These are phyloP conservation scores for Aspergillus neoniger DNA, from an alignment of 2,329 filamentous ascomycete species.

Conservation along the genomic window DNA sequence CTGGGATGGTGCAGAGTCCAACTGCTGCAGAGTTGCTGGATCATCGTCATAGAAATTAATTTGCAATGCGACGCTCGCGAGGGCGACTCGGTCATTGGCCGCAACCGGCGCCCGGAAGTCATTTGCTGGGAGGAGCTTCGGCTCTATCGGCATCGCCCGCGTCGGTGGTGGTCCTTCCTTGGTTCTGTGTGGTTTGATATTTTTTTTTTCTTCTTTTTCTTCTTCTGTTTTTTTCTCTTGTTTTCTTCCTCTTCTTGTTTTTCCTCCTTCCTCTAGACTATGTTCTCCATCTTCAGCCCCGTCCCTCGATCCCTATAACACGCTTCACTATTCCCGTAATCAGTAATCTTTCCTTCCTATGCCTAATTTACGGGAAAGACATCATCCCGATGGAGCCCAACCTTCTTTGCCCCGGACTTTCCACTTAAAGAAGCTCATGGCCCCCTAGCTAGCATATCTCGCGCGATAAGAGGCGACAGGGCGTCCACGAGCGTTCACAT, in stretches of 20 bases:
- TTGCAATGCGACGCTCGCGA: conserved; percentile 1
- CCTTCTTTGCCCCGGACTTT: conserved; percentile 2
- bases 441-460: not conserved
- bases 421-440: not conserved
- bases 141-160: conserved; percentile 18
- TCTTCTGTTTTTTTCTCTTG: not conserved
- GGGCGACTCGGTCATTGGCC: conserved; percentile 12
- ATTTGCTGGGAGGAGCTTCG: conserved; percentile 7
- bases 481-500: not conserved
- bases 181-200: not conserved
- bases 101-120: conserved; percentile 8
- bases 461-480: not conserved
- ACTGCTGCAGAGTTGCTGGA: not conserved
- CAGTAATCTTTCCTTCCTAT: not conserved
- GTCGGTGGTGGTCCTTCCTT: not conserved
- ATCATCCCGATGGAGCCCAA: not conserved
- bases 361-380: not conserved
- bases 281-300: too few relatives aligned
- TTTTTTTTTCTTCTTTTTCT: not conserved
- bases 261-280: too few relatives aligned
- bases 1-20: not conserved
- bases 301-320: too few relatives aligned
- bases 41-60: conserved; percentile 2
- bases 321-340: too few relatives aligned
- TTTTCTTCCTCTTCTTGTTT: not conserved